phyloP scores from a whole-genome alignment of 345 rosid genomes.

The Fremontodendron californicum region DNA sequence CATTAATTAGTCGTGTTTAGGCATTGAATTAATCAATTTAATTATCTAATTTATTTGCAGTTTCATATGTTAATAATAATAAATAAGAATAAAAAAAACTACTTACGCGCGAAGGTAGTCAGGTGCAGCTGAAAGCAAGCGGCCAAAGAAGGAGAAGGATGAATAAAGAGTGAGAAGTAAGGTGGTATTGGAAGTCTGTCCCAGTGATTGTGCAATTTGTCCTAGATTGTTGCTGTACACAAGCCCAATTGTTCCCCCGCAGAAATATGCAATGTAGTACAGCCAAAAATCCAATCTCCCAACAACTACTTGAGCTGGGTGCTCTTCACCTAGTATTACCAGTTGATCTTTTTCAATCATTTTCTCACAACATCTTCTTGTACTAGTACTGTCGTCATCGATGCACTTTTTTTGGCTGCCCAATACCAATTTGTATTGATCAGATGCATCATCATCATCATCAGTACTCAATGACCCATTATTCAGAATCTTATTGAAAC shows the following conservation, averaged over 20 bases:
- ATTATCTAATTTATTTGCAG: too few species aligned
- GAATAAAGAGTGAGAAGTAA: conserved; percentile 80
- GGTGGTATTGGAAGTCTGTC: conserved; percentile 54
- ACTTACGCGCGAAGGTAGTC: conserved; percentile 85
- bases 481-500: conserved; percentile 28
- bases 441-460: conserved; percentile 19
- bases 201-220: conserved; percentile 86
- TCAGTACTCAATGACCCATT: conserved; percentile 26
- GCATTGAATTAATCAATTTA: too few species aligned
- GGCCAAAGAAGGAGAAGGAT: conserved; percentile 95
- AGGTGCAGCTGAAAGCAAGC: conserved; percentile 82
- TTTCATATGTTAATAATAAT: too few species aligned
- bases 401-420: conserved; percentile 24
- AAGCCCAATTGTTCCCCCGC: conserved; percentile 96
- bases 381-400: conserved; percentile 22
- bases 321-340: conserved; percentile 74
- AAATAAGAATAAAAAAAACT: too few species aligned
- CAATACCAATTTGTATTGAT: conserved; percentile 13
- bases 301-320: conserved; percentile 48
- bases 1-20: too few species aligned
- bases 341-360: conserved; percentile 55
- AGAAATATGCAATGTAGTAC: conserved; percentile 72
- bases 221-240: conserved; percentile 95
- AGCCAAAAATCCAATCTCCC: conserved; percentile 86
- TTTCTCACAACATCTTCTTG: conserved; percentile 44